Percentiles rank a stretch among this genome's conserved stretches.
These are phyloP conservation scores for Catunica adiposa DNA, from an alignment of 2,329 filamentous ascomycete species.

Conservation along the genomic window DNA sequence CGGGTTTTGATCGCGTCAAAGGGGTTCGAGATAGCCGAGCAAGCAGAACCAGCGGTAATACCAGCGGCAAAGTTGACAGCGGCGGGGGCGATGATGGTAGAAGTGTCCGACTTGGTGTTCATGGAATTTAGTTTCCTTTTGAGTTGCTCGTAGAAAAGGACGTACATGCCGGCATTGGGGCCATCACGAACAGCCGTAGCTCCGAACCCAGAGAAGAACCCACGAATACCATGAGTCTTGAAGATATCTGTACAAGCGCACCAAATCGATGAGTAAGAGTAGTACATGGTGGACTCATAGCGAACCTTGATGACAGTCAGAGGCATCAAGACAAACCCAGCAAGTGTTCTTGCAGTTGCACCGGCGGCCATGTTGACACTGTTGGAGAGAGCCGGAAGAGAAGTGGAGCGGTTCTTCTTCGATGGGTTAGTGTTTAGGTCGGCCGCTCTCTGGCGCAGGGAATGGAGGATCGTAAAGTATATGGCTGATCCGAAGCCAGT, in stretches of 20 bases:
- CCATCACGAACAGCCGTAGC: conserved; percentile 86
- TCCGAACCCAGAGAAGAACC: conserved; percentile 87
- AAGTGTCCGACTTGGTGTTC: conserved; percentile 7
- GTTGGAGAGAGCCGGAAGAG: conserved; percentile 67
- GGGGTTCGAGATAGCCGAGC: conserved; percentile 82
- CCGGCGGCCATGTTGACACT: conserved; percentile 74
- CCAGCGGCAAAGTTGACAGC: conserved; percentile 72
- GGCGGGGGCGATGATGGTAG: conserved; percentile 10
- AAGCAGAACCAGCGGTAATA: conserved; percentile 61
- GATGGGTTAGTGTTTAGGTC: not conserved
- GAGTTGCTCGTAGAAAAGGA: conserved; percentile 78
- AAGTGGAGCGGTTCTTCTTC: conserved; percentile 37
- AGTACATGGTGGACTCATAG: conserved; percentile 77
- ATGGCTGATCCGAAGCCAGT: conserved; percentile 86
- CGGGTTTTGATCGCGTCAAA: conserved; percentile 95
- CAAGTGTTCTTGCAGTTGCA: conserved; percentile 65
- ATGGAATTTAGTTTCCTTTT: conserved; percentile 43
- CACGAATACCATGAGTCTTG: conserved; percentile 53
- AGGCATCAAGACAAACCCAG: conserved; percentile 86
- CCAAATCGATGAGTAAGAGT: conserved; percentile 56
- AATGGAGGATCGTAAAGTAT: conserved; percentile 82
- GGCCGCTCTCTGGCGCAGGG: conserved; percentile 37
- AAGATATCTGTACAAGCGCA: conserved; percentile 61
- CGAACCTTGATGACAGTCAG: conserved; percentile 93
- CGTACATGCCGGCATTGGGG: conserved; percentile 91